Base-by-base conservation (phyloP, 2,329 filamentous ascomycete species). In the Pseudopyrenochaeta lycopersici region DNA sequence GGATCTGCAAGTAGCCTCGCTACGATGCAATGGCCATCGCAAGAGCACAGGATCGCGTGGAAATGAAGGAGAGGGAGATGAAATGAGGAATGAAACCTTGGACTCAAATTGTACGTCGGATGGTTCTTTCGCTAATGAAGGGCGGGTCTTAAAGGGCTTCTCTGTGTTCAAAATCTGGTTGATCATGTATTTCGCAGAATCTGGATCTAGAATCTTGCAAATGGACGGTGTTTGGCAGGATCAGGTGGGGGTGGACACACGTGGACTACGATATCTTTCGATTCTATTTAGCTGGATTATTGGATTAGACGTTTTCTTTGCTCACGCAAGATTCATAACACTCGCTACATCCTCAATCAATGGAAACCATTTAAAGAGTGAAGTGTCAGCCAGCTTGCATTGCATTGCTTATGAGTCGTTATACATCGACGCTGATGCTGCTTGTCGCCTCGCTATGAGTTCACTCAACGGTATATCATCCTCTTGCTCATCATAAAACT, bases 391-490 rank as follows among this genome's bases (percentile, higher is more conserved):
- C 11, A 29, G 14, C 31, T n/a, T 41, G 14, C 23, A 42, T 29
- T 30, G 11, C 20, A n/a, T 27, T 2, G 18, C 17, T 23, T 42
- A 49, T 40, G 27, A 40, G 38, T 30, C 29, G 27, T 31, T 52
- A 38, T 58, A 51, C 1, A 32, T 38, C 30, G 42, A 41, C 30
- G 33, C 29, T 7, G 56, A 49, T 7, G 56, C 43, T 7, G 58
- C 59, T 40, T 52, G 62, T 41, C 63, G 64, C 17, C 67, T 55
- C 20, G 66, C 67, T 39, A 92, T 75, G 12, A 94, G 65, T 68
- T 91, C 87, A 3, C 84, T 86, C 35, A 94, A 76, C 0, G 90
- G 90, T 12, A 94, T 77, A 63, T 92, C 87, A 39, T 88, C 86
- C 32, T 84, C 81, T 58, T 88, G 85, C 49, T 83, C 81, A 56